These are phyloP conservation scores for Scheffersomyces titani DNA, from an alignment of 1,139 yeast species.

Conservation along the genomic window DNA sequence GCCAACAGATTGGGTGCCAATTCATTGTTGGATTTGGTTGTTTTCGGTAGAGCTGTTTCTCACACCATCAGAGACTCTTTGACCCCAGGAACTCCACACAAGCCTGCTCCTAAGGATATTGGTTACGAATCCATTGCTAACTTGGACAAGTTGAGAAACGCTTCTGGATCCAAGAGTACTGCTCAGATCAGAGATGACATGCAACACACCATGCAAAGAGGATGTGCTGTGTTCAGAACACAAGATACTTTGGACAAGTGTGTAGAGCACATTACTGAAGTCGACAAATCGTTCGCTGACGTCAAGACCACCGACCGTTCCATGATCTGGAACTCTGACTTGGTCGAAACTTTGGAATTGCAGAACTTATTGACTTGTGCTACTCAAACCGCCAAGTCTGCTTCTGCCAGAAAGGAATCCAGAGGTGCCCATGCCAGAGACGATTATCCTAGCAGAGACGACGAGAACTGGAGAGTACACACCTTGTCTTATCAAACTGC, in stretches of 20 bases:
- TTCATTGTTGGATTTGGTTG: conserved; percentile 96
- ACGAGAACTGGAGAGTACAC: conserved; percentile 97
- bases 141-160: conserved; percentile 85
- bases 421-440: conserved; percentile 99
- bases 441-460: conserved; percentile 95
- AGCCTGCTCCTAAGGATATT: conserved; percentile 72
- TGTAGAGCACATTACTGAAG: conserved; percentile 73
- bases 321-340: conserved; percentile 98
- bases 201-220: conserved; percentile 97
- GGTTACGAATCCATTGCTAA: conserved; percentile 90
- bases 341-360: conserved; percentile 93
- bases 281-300: conserved; percentile 67
- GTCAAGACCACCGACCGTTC: conserved; percentile 93
- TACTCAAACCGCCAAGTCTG: conserved; percentile 90
- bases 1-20: conserved; percentile 99
- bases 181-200: conserved; percentile 87
- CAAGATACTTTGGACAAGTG: conserved; percentile 92
- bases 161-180: conserved; percentile 78
- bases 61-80: conserved; percentile 84
- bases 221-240: conserved; percentile 95
- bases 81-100: conserved; percentile 87
- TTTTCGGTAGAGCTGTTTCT: conserved; percentile 97
- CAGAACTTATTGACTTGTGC: conserved; percentile 98
- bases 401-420: conserved; percentile 94
- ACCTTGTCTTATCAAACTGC: conserved; percentile 86